Conservation (phyloP, 208 protist species). For the Vickermania spadyakhi region DNA sequence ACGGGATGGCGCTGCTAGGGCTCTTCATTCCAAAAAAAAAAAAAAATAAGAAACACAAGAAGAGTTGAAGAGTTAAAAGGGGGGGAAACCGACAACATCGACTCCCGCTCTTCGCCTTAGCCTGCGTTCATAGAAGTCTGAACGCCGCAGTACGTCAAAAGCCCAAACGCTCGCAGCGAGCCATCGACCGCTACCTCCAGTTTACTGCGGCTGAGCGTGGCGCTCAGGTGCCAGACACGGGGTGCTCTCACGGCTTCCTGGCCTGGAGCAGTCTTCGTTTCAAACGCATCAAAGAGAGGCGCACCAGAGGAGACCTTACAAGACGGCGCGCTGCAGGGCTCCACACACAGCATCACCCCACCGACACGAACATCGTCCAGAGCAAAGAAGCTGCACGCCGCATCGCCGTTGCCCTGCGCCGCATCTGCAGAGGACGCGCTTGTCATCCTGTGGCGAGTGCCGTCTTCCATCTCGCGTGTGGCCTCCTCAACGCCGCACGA, state of each 20-base stretch:
- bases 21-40: slow-evolving; percentile 1
- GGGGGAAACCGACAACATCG: not conserved
- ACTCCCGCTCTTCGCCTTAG: slow-evolving; percentile 5
- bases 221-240: slow-evolving; percentile 68
- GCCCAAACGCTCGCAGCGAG: slow-evolving; percentile 65
- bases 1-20: not conserved
- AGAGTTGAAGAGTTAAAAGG: not conserved
- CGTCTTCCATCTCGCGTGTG: too few relatives aligned
- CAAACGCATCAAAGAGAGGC: slow-evolving; percentile 6
- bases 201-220: slow-evolving; percentile 69
- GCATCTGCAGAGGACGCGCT: not conserved
- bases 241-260: slow-evolving; percentile 45
- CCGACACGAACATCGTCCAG: not conserved
- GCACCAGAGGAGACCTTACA: not conserved
- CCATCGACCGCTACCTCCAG: slow-evolving; percentile 77
- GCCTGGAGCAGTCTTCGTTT: slow-evolving; percentile 33
- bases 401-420: not conserved
- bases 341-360: not conserved
- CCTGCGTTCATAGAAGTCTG: slow-evolving; percentile 9
- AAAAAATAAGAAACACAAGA: slow-evolving; percentile 3
- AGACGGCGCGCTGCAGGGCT: not conserved
- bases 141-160: slow-evolving; percentile 57
- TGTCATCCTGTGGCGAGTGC: not conserved
- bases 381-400: too few relatives aligned
- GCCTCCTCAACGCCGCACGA: slow-evolving; percentile 9